Evolutionary conservation across 768 basidiomycete genomes (phyloP), one percentile per base, ranked within the genome.

Genomic region (Tremella fuciformis): DNA sequence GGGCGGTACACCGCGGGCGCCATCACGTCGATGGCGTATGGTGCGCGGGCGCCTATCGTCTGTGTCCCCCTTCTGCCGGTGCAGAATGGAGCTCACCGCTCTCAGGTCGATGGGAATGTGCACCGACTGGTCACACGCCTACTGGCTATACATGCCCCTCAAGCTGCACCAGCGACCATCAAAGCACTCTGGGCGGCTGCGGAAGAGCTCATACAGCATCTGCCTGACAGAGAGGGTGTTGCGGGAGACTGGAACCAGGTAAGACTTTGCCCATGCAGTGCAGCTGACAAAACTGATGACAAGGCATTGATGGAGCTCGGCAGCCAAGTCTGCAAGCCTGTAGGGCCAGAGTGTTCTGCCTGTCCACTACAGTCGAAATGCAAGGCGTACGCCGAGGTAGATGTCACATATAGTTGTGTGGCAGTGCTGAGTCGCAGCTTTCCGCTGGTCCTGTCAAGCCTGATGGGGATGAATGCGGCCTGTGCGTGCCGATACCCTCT

Each of bases 271-370:
- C 34, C 21, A 9, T 22, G n/a, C n/a, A n/a, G 15, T 16, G 38
- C 44, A 55, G 4, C 19, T 15, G 22, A 24, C 49, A 18, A 7
- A 13, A 21, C 62, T 29, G 57, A 39, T 37, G n/a, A 50, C 2
- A 50, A 96, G 78, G 91, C 89, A 13, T 80, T 98, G 51, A 97
- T 97, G 74, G 93, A 98, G 73, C 84, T 97, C 7, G 93, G 93
- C 50, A 89, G 88, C 73, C 94, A 91, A 2, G 83, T 96, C 2
- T 98, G 93, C 79, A 91, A 87, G 76, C 86, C 88, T 41, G 85
- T 84, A 60, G 84, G 88, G 62, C 93, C 93, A 9, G 76, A 79
- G 18, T 97, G 93, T 68, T 77, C 67, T 16, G 68, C 78, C 16
- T 97, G 93, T 76, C 89, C 91, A 18, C 65, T 97, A 44, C 82